Conservation (phyloP, 225 moss, liverwort and hornwort species). For the Rhytidiadelphus loreus region DNA sequence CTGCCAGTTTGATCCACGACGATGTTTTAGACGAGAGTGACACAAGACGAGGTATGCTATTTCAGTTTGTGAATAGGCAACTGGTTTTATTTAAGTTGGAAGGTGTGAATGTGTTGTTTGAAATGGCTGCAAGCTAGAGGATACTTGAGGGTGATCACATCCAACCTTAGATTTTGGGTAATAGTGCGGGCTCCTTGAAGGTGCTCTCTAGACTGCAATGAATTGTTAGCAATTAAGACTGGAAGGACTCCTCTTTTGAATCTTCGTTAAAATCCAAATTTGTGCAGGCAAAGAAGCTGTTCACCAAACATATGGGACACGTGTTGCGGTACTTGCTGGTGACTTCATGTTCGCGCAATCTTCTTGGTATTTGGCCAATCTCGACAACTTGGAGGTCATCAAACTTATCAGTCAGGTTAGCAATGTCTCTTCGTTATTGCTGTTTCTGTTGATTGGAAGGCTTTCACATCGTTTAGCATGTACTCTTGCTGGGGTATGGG, state of each 20-base stretch:
- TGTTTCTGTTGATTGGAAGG: neutral
- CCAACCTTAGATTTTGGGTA: neutral
- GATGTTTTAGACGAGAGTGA: constrained; percentile 87
- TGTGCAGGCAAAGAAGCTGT: constrained; percentile 53
- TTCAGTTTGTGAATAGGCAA: neutral
- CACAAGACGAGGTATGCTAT: constrained; percentile 52
- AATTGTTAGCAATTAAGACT: neutral
- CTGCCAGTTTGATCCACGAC: constrained; percentile 86
- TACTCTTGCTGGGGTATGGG: neutral
- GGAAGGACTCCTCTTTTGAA: neutral
- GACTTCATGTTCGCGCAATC: constrained; percentile 97
- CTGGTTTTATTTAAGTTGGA: neutral
- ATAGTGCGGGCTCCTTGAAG: neutral
- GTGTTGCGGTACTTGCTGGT: constrained; percentile 83
- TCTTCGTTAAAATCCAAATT: neutral
- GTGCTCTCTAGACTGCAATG: neutral
- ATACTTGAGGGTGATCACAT: neutral
- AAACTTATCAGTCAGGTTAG: constrained; percentile 92
- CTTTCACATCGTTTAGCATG: neutral
- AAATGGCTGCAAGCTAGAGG: neutral
- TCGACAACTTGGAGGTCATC: constrained; percentile 94
- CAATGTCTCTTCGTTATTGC: neutral
- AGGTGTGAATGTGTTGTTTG: neutral
- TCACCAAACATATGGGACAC: constrained; percentile 73
- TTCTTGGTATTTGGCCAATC: constrained; percentile 91